These are phyloP conservation scores for Lepiota venenata DNA, from an alignment of 768 basidiomycete species.

Conservation along the genomic window DNA sequence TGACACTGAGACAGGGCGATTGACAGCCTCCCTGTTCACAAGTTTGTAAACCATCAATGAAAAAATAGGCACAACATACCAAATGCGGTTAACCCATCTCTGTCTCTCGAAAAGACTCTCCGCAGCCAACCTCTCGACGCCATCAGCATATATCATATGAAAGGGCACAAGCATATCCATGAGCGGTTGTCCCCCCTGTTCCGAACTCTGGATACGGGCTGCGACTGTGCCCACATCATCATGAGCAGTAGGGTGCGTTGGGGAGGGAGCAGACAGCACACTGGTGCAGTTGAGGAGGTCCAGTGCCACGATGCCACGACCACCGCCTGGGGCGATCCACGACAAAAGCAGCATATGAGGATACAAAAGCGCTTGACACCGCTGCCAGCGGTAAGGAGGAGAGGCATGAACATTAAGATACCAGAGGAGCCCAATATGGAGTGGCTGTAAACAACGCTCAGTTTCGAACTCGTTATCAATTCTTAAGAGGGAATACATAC, in stretches of 20 bases:
- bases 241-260: conserved; percentile 72
- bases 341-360: conserved; percentile 83
- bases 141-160: conserved; percentile 87
- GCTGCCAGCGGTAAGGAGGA: conserved; percentile 76
- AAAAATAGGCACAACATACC: conserved; percentile 46
- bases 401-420: conserved; percentile 89
- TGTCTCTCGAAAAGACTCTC: conserved; percentile 85
- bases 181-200: conserved; percentile 43
- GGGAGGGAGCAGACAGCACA: conserved; percentile 80
- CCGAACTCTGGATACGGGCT: conserved; percentile 58
- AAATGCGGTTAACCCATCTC: conserved; percentile 89
- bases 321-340: conserved; percentile 83
- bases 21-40: conserved; percentile 68
- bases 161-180: conserved; percentile 84
- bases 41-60: not conserved
- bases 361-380: conserved; percentile 79
- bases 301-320: conserved; percentile 80
- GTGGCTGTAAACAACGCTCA: conserved; percentile 52
- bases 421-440: conserved; percentile 84
- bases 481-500: conserved; percentile 28
- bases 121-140: conserved; percentile 84
- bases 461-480: conserved; percentile 12
- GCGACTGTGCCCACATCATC: conserved; percentile 89
- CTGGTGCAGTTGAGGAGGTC: conserved; percentile 86
- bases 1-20: conserved; percentile 46